Conservation (phyloP, 2,329 filamentous ascomycete genomes). For the Fusarium liriodendri region DNA sequence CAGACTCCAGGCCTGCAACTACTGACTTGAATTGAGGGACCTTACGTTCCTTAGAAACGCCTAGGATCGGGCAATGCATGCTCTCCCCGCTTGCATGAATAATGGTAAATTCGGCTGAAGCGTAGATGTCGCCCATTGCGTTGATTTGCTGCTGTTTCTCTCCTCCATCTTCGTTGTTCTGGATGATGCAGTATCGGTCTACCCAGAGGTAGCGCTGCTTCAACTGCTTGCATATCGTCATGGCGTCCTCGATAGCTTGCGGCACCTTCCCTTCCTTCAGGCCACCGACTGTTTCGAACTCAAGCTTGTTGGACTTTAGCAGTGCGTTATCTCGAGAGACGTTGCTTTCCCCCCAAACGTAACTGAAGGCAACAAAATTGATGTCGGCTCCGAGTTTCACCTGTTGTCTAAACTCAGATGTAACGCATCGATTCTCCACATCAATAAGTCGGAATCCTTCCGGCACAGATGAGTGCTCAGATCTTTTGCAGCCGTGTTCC, state of each 20-base stretch:
- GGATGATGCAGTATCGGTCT: neutral
- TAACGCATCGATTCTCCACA: neutral
- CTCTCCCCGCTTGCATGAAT: neutral
- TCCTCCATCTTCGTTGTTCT: neutral
- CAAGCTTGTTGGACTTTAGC: neutral
- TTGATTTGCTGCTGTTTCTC: neutral
- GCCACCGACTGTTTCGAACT: neutral
- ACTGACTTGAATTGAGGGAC: neutral
- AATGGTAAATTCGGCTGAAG: neutral
- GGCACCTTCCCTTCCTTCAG: neutral
- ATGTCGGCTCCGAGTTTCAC: neutral
- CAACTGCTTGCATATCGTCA: neutral
- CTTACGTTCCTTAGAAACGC: neutral
- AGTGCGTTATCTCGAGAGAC: neutral
- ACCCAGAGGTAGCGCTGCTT: neutral
- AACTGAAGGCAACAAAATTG: neutral
- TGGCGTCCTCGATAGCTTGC: neutral
- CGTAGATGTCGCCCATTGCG: neutral
- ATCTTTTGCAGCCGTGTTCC: neutral
- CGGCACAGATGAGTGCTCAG: neutral
- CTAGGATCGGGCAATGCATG: neutral
- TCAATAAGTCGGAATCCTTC: neutral
- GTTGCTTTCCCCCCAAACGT: neutral
- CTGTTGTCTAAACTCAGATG: neutral
- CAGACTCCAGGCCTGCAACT: neutral